These are phyloP conservation scores for Solanum boliviense DNA, from an alignment of 257 asterid species.

Conservation along the genomic window DNA sequence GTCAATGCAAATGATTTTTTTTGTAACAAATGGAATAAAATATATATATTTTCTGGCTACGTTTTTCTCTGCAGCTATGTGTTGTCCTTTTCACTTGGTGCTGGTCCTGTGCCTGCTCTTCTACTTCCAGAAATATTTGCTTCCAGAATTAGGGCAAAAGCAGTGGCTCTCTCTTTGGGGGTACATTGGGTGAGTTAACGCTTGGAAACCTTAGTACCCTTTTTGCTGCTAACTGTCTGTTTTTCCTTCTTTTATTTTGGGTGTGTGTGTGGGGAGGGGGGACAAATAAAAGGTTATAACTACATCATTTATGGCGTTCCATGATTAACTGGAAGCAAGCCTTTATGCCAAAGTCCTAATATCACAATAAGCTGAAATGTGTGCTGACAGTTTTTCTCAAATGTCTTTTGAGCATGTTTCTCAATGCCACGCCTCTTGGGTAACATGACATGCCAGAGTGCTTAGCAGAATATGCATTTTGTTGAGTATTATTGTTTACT, in stretches of 20 bases:
- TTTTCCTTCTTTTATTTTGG: background rate
- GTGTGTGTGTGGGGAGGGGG: rapidly evolving
- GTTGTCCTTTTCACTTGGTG: conserved; percentile 88
- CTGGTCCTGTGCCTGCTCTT: conserved; percentile 99
- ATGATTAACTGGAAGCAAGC: background rate
- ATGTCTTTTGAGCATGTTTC: background rate
- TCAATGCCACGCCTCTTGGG: background rate
- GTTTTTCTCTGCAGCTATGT: conserved; percentile 46
- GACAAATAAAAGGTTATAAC: background rate
- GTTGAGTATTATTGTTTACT: background rate
- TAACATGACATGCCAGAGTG: background rate
- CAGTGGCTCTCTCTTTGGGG: conserved; percentile 82
- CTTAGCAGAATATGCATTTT: background rate
- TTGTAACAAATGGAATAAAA: background rate
- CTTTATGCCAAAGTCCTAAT: background rate
- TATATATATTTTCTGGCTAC: background rate
- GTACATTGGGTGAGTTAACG: conserved; percentile 76
- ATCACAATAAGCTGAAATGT: background rate
- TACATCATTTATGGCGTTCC: background rate
- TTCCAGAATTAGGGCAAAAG: conserved; percentile 90
- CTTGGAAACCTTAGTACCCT: background rate
- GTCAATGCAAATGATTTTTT: background rate
- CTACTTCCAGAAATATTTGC: conserved; percentile 84
- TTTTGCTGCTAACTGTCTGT: background rate
- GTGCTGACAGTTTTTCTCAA: background rate